A percentile compares a stretch with the other conserved stretches of the same genome.
phyloP scores from a whole-genome alignment of 805 yeast species.

The Kodamaea hsintzibuensis region DNA sequence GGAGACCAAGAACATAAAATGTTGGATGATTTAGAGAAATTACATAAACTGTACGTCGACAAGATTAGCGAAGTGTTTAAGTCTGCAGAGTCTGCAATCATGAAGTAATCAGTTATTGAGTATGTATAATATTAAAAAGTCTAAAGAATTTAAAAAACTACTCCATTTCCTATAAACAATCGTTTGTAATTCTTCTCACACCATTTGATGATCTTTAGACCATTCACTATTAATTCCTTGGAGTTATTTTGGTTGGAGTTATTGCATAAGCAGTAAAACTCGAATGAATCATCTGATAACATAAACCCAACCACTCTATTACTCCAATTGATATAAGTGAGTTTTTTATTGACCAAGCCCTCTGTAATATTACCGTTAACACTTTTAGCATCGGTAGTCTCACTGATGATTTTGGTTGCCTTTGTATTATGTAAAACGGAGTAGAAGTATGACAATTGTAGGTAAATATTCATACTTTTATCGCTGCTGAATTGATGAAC shows the following conservation, averaged over 20 bases:
- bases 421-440: constrained; percentile 27
- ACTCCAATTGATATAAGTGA: constrained; percentile 37
- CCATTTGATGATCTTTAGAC: constrained; percentile 72
- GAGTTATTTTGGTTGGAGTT: constrained; percentile 48
- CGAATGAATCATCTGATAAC: constrained; percentile 34
- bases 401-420: constrained; percentile 22
- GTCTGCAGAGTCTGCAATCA: constrained; percentile 28
- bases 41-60: constrained; percentile 64
- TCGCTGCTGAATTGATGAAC: constrained; percentile 19
- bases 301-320: constrained; percentile 35
- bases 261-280: constrained; percentile 39
- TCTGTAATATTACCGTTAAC: constrained; percentile 19
- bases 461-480: constrained; percentile 24
- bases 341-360: constrained; percentile 30
- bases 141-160: constrained; percentile 49
- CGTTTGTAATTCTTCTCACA: constrained; percentile 69
- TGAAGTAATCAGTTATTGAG: too few species aligned
- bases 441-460: constrained; percentile 41
- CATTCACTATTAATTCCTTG: constrained; percentile 57
- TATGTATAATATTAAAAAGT: too few species aligned
- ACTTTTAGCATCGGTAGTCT: constrained; percentile 14
- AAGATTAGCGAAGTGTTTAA: constrained; percentile 48
- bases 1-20: constrained; percentile 57
- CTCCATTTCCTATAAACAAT: constrained; percentile 74
- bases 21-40: constrained; percentile 62